A percentile compares a stretch with the other conserved stretches of the same genome.
Evolutionary conservation across 805 yeast species (phyloP).

Genomic region (Wickerhamiella vanderwaltii): DNA sequence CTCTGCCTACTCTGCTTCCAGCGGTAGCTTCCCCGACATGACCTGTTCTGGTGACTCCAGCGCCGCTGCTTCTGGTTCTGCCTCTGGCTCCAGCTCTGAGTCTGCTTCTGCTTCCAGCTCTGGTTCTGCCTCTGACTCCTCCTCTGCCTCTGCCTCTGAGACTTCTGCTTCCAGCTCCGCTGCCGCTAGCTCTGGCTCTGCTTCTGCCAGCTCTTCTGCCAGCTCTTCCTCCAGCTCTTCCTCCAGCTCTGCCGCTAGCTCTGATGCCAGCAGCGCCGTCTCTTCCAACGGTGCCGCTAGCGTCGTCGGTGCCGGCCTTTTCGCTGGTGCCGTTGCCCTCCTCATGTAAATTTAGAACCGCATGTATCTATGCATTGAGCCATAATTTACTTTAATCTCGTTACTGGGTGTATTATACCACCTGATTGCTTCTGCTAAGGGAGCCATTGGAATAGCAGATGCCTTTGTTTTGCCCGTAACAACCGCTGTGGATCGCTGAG

Average conservation of each 20-base stretch:
- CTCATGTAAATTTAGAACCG: constrained; percentile 20
- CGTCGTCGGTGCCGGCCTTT: constrained; percentile 20
- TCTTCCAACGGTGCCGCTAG: constrained; percentile 20
- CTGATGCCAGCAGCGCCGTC: constrained; percentile 13
- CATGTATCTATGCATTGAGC: too few species aligned
- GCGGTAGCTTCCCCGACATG: constrained; percentile 8
- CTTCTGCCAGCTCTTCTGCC: constrained; percentile 15
- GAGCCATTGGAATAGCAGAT: too few species aligned
- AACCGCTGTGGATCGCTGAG: too few species aligned
- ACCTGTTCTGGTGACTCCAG: constrained; percentile 14
- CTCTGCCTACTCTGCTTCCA: constrained; percentile 16
- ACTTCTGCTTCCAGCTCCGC: neutral
- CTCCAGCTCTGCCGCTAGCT: constrained; percentile 13
- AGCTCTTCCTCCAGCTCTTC: constrained; percentile 15
- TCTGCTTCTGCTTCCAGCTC: constrained; percentile 14
- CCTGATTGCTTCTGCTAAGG: too few species aligned
- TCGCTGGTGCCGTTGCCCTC: constrained; percentile 21
- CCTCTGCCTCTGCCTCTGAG: constrained; percentile 8
- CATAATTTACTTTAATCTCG: too few species aligned
- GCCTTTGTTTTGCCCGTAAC: too few species aligned
- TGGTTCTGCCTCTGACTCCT: constrained; percentile 11
- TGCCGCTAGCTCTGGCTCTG: constrained; percentile 11
- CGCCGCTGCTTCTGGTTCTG: constrained; percentile 13
- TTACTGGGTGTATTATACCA: too few species aligned
- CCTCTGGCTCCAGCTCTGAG: constrained; percentile 10